Conservation (phyloP, 2,329 filamentous ascomycete genomes). For the Emergomyces pasteurianus region DNA sequence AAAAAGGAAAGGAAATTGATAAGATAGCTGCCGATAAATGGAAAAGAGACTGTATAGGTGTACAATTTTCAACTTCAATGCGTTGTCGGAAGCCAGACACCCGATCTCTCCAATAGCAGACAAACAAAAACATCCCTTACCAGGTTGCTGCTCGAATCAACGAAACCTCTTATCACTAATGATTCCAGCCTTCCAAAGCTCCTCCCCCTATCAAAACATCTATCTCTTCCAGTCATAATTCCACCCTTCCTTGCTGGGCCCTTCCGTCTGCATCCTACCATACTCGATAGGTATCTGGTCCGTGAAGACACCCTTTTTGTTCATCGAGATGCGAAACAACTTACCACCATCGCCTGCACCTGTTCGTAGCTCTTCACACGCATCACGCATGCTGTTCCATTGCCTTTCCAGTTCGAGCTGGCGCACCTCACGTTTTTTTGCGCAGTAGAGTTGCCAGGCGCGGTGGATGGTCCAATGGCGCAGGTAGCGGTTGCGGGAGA, state of each 20-base stretch:
- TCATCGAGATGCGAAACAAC: conserved; percentile 77
- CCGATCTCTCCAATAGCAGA: background rate
- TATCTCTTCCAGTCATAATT: conserved; percentile 79
- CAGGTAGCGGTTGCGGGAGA: conserved; percentile 74
- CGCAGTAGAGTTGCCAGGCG: conserved; percentile 73
- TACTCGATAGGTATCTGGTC: conserved; percentile 84
- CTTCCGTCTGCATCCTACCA: conserved; percentile 60
- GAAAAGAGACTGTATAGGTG: background rate
- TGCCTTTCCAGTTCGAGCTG: conserved; percentile 63
- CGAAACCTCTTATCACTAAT: background rate
- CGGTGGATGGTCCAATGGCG: conserved; percentile 99
- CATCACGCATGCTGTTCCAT: conserved; percentile 70
- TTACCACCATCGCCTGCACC: conserved; percentile 40
- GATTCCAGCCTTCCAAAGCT: background rate
- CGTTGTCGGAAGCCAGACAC: background rate
- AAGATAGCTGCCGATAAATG: background rate
- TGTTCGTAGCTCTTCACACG: conserved; percentile 69
- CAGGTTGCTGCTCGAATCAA: background rate
- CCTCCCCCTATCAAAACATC: background rate
- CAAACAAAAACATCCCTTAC: background rate
- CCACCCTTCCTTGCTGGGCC: conserved; percentile 68
- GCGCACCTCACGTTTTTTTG: conserved; percentile 51
- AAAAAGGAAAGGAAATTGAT: background rate
- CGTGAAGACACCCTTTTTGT: conserved; percentile 73
- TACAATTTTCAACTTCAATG: background rate